Percentiles rank a stretch among this genome's conserved stretches.
Evolutionary conservation across 2,329 filamentous ascomycete genomes (phyloP).

Genomic region (Aspergillus fructus): DNA sequence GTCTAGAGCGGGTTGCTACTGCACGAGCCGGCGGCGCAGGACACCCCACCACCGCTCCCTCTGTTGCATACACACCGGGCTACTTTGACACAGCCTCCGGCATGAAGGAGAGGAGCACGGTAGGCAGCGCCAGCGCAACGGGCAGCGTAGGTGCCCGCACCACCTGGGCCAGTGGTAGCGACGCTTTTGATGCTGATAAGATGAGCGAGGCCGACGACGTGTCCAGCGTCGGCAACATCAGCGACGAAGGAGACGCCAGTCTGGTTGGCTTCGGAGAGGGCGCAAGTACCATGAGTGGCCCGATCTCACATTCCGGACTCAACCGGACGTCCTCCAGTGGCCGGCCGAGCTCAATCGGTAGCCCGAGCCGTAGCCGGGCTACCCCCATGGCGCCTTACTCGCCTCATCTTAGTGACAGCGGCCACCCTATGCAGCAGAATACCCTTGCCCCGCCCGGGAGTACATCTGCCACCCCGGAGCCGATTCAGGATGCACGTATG

Average conservation of each 20-base stretch:
- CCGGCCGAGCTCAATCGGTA: constrained; percentile 40
- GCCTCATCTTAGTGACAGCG: constrained; percentile 31
- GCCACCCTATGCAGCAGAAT: constrained; percentile 35
- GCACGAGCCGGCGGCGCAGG: constrained; percentile 54
- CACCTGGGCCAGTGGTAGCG: constrained; percentile 67
- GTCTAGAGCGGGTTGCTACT: constrained; percentile 85
- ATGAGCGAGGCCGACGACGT: constrained; percentile 62
- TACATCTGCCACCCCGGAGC: constrained; percentile 43
- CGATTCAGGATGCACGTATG: constrained; percentile 58
- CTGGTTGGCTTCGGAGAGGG: constrained; percentile 92
- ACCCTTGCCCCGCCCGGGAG: constrained; percentile 20
- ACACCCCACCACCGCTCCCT: constrained; percentile 31
- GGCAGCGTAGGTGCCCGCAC: constrained; percentile 66
- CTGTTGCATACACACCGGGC: constrained; percentile 52
- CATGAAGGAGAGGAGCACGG: constrained; percentile 80
- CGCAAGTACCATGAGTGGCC: constrained; percentile 79
- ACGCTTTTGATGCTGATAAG: constrained; percentile 56
- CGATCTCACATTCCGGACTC: constrained; percentile 61
- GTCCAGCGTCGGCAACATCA: constrained; percentile 74
- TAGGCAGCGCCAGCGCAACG: constrained; percentile 86
- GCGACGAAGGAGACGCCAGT: constrained; percentile 78
- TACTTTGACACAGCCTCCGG: constrained; percentile 79
- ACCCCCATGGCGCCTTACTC: constrained; percentile 29
- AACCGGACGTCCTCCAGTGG: constrained; percentile 37
- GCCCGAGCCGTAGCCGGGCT: constrained; percentile 35